These are phyloP conservation scores for Pulveroboletus sp. DNA, from an alignment of 768 basidiomycete species.

Conservation along the genomic window DNA sequence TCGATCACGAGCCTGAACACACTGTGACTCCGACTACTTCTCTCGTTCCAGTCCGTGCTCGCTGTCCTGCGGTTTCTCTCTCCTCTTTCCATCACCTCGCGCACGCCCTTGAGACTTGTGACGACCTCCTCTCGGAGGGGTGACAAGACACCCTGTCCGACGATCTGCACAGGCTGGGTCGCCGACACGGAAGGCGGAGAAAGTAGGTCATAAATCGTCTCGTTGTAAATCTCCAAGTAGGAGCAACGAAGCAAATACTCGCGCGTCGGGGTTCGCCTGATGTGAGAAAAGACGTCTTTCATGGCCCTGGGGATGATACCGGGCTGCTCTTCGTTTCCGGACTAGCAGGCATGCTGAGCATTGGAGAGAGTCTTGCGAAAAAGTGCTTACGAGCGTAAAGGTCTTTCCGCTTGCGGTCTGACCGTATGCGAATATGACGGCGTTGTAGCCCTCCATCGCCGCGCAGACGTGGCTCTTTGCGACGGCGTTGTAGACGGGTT, in stretches of 20 bases:
- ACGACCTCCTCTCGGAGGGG: constrained; percentile 91
- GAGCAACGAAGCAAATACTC: constrained; percentile 95
- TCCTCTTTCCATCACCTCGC: constrained; percentile 79
- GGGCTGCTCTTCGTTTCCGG: constrained; percentile 77
- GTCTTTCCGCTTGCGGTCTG: constrained; percentile 86
- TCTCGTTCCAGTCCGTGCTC: constrained; percentile 98
- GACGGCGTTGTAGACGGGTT: constrained; percentile 70
- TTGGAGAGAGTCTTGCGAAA: constrained; percentile 31
- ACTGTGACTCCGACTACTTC: constrained; percentile 91
- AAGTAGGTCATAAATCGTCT: constrained; percentile 81
- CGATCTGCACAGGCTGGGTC: constrained; percentile 64
- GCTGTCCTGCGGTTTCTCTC: constrained; percentile 87
- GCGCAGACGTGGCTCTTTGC: constrained; percentile 79
- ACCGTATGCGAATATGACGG: constrained; percentile 91
- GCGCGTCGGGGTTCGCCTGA: constrained; percentile 68
- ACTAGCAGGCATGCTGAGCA: constrained; percentile 32
- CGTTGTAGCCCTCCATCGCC: constrained; percentile 96
- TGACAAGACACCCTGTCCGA: constrained; percentile 64
- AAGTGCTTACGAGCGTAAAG: constrained; percentile 49
- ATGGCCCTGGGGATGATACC: constrained; percentile 94
- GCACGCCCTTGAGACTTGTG: constrained; percentile 82
- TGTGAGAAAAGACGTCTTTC: constrained; percentile 86
- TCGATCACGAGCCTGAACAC: constrained; percentile 93
- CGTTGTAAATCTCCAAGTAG: constrained; percentile 98
- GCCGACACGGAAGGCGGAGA: constrained; percentile 57